Conservation (phyloP, 805 yeast genomes). For the Yamadazyma phyllophila region DNA sequence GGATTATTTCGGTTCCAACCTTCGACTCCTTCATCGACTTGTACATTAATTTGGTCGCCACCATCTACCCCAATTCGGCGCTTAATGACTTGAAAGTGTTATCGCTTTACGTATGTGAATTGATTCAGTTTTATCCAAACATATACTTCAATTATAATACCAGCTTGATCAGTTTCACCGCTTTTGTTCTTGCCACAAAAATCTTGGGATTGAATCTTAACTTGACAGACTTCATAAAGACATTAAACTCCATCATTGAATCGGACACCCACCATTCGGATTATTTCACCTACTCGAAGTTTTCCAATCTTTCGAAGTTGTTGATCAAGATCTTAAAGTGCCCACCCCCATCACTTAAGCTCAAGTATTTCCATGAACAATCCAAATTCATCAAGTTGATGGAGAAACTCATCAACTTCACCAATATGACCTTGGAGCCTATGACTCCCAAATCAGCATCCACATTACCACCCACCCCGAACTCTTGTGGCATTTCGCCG, state of each 20-base stretch:
- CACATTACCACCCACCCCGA: conserved; percentile 26
- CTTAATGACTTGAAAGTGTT: conserved; percentile 52
- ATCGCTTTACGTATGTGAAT: conserved; percentile 62
- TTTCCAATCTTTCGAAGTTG: conserved; percentile 19
- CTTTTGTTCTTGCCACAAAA: conserved; percentile 25
- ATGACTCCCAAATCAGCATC: conserved; percentile 28
- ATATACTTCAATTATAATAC: conserved; percentile 57
- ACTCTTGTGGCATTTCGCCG: conserved; percentile 25
- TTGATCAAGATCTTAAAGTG: conserved; percentile 37
- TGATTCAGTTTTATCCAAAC: conserved; percentile 60
- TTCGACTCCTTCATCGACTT: conserved; percentile 64
- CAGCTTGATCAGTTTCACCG: conserved; percentile 48
- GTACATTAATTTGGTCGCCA: conserved; percentile 41
- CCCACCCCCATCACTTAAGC: conserved; percentile 47
- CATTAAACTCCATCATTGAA: conserved; percentile 17
- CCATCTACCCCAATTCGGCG: conserved; percentile 23
- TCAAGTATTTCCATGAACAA: conserved; percentile 42
- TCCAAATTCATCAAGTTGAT: conserved; percentile 35
- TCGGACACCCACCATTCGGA: conserved; percentile 14
- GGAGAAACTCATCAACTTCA: conserved; percentile 33
- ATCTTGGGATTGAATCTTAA: conserved; percentile 34
- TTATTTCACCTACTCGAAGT: conserved; percentile 14
- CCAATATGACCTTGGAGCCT: conserved; percentile 27
- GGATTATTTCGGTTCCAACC: conserved; percentile 63
- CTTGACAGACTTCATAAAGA: conserved; percentile 16